A percentile compares a stretch with the other conserved stretches of the same genome.
Conservation (phyloP, 768 basidiomycete species). For the Tylopilus intermedius region DNA sequence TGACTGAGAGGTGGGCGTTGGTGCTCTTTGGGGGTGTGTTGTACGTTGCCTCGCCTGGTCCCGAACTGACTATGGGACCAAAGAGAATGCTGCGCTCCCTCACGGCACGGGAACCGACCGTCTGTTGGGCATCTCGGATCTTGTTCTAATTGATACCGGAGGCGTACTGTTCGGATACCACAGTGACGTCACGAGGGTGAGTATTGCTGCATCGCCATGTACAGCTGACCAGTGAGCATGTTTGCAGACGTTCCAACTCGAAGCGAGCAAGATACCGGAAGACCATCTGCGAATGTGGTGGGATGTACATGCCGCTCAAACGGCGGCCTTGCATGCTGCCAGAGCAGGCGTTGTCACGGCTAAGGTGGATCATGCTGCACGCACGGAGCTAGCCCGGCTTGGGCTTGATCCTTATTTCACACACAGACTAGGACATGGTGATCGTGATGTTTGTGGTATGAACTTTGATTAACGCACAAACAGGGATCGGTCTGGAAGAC, state of each 20-base stretch:
- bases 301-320: constrained; percentile 60
- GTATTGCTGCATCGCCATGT: constrained; percentile 11
- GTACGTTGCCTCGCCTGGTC: not conserved
- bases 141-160: constrained; percentile 71
- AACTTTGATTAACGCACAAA: constrained; percentile 9
- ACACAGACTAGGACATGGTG: constrained; percentile 77
- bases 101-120: constrained; percentile 78
- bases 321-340: constrained; percentile 45
- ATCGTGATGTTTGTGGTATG: constrained; percentile 16
- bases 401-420: constrained; percentile 64
- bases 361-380: constrained; percentile 61
- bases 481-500: constrained; percentile 79
- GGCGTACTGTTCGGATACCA: constrained; percentile 69
- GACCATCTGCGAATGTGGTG: constrained; percentile 59
- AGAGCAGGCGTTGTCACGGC: constrained; percentile 44
- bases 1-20: constrained; percentile 53
- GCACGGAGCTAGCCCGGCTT: constrained; percentile 38
- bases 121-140: constrained; percentile 48
- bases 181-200: constrained; percentile 75
- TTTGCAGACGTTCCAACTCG: constrained; percentile 59
- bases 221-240: not conserved
- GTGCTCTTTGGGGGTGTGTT: constrained; percentile 74
- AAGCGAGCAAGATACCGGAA: constrained; percentile 48
- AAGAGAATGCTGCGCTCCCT: constrained; percentile 83
- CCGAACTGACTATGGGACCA: constrained; percentile 1